These are phyloP conservation scores for Penicillium sp. DNA, from an alignment of 2,329 filamentous ascomycete genomes.

Conservation along the genomic window DNA sequence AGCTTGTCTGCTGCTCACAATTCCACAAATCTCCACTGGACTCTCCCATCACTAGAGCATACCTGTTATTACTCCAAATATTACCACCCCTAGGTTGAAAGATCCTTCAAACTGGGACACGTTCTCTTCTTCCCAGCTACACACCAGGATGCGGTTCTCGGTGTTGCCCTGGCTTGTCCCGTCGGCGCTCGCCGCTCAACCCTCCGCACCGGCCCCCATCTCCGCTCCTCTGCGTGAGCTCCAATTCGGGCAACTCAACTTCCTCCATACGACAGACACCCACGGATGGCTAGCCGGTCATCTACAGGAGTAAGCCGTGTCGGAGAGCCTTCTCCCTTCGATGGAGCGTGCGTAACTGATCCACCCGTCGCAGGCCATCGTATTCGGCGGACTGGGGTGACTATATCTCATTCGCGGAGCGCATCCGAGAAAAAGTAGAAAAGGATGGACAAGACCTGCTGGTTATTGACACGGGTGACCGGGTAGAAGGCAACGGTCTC, in stretches of 20 bases:
- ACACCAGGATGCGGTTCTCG: constrained; percentile 10
- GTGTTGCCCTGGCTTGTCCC: constrained; percentile 20
- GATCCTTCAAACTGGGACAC: no score
- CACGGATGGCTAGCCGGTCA: constrained; percentile 96
- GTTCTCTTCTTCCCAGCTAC: no score
- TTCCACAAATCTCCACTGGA: no score
- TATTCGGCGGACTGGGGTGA: constrained; percentile 98
- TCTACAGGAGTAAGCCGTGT: constrained; percentile 65
- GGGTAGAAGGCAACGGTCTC: constrained; percentile 88
- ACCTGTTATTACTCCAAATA: no score
- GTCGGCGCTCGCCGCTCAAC: constrained; percentile 57
- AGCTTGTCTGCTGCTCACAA: no score
- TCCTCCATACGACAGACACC: constrained; percentile 92
- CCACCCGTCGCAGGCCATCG: constrained; percentile 55
- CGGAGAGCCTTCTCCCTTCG: constrained; percentile 4
- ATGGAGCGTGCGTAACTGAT: constrained; percentile 11
- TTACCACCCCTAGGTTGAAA: no score
- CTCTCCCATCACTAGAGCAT: no score
- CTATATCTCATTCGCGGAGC: constrained; percentile 85
- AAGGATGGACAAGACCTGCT: constrained; percentile 73
- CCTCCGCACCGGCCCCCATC: constrained; percentile 70
- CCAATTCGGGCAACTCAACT: constrained; percentile 91
- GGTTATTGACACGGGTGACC: constrained; percentile 92
- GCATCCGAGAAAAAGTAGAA: constrained; percentile 74
- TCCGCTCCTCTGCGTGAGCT: constrained; percentile 76